phyloP scores from a whole-genome alignment of 2,329 filamentous ascomycete species.

The Penicillium freii region DNA sequence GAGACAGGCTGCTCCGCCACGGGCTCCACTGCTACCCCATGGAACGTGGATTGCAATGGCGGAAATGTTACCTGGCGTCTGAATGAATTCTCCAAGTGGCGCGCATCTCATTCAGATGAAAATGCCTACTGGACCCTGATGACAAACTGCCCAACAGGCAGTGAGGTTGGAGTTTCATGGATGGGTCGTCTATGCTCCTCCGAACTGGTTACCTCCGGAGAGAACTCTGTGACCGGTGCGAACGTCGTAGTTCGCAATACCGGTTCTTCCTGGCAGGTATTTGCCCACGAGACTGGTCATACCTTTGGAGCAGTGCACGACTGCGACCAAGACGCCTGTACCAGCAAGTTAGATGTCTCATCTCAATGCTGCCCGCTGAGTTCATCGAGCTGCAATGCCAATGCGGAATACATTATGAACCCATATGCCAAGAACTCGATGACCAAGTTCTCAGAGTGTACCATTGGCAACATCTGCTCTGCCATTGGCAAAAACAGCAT shows the following conservation, averaged over 20 bases:
- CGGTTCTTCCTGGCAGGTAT: constrained; percentile 88
- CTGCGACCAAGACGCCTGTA: constrained; percentile 69
- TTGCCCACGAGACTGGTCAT: constrained; percentile 91
- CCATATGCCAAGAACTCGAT: constrained; percentile 75
- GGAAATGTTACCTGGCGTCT: constrained; percentile 70
- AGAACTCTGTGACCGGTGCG: constrained; percentile 75
- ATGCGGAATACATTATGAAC: constrained; percentile 89
- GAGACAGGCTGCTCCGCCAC: constrained; percentile 71
- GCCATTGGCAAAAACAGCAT: constrained; percentile 75
- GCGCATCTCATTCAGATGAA: constrained; percentile 69
- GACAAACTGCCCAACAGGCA: constrained; percentile 74
- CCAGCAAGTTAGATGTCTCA: constrained; percentile 58
- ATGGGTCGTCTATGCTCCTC: constrained; percentile 77
- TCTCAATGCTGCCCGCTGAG: constrained; percentile 81
- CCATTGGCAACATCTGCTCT: constrained; percentile 89
- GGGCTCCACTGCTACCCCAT: constrained; percentile 65
- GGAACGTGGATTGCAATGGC: constrained; percentile 72
- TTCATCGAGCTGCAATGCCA: constrained; percentile 66
- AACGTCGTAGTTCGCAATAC: constrained; percentile 85
- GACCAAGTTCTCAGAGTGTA: constrained; percentile 79
- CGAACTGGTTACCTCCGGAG: constrained; percentile 50
- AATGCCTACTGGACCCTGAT: constrained; percentile 95
- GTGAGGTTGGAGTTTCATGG: constrained; percentile 90
- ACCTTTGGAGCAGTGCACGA: constrained; percentile 97
- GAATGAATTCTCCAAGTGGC: constrained; percentile 85